These are phyloP conservation scores for Aureobasidium sp. DNA, from an alignment of 2,329 filamentous ascomycete genomes.

Conservation along the genomic window DNA sequence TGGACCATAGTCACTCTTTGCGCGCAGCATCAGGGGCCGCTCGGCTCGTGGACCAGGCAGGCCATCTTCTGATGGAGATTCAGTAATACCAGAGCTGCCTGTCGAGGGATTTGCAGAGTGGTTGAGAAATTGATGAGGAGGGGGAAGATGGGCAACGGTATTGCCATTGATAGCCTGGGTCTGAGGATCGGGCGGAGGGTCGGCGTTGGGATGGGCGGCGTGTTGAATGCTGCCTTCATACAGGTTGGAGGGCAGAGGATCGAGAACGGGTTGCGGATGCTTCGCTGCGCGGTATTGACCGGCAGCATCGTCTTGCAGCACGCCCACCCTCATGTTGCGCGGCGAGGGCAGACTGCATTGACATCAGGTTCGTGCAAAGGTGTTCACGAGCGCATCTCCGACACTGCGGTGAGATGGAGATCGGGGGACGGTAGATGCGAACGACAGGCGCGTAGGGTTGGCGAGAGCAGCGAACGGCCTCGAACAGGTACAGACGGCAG, in stretches of 20 bases:
- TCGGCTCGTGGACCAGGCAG: neutral
- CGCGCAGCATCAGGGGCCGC: slow-evolving; percentile 35
- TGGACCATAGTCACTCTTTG: slow-evolving; percentile 47
- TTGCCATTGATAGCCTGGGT: slow-evolving; percentile 9
- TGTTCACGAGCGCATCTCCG: neutral
- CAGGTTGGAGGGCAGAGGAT: slow-evolving; percentile 11
- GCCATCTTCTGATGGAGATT: slow-evolving; percentile 1
- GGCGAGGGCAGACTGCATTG: slow-evolving; percentile 8
- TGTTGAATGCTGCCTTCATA: slow-evolving; percentile 11
- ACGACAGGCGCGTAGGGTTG: neutral
- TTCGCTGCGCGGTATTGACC: slow-evolving; percentile 19
- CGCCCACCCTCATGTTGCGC: slow-evolving; percentile 15
- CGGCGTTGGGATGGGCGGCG: neutral
- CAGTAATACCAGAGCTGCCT: neutral
- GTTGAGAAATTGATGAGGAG: slow-evolving; percentile 4
- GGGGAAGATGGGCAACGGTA: slow-evolving; percentile 1
- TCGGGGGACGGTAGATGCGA: neutral
- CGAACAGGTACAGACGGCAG: neutral
- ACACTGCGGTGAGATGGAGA: neutral
- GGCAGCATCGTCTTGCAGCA: slow-evolving; percentile 17
- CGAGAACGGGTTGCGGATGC: slow-evolving; percentile 21
- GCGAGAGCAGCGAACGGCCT: neutral
- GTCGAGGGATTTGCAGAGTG: neutral
- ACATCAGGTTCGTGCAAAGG: neutral
- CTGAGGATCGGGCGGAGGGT: neutral